Base-by-base conservation (phyloP, 2,329 filamentous ascomycete species). In the Cylindrodendrum hubeiense region DNA sequence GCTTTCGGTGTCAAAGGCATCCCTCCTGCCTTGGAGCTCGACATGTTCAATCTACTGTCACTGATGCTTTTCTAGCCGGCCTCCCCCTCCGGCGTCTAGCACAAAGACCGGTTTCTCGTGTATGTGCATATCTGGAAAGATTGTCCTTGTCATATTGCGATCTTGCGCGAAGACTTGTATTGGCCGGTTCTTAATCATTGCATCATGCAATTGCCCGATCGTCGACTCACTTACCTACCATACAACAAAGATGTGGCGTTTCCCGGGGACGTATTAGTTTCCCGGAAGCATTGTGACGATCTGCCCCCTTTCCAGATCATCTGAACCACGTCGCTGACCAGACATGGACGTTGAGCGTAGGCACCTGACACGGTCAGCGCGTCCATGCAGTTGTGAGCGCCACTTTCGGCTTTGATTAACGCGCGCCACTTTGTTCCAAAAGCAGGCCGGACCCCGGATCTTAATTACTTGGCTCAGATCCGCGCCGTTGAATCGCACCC, bases 361-460 rank as follows among this genome's bases (percentile, higher is more conserved):
- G 57, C 50, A 53, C 57, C 57, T 60, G 57, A 60, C 51, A 46
- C 50, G 50, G 39, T 52, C 57, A 44, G 49, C 49, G 21, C 49
- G 41, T 53, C 49, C 57, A 43, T 60, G 49, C 57, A 47, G 15
- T 28, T 28, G 41, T 39, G 41, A 47, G 34, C 41, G 39, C 57
- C 57, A 33, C 49, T 52, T 39, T 60, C 41, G 41, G 49, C 19
- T 46, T 53, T 60, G 50, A 54, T 60, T 46, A 54, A 53, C 57
- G 39, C 57, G 39, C 49, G 57, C 51, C 49, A 53, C 57, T 46
- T 28, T 28, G 50, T 47, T 46, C 37, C 57, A 43, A 43, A 52
- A 54, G 33, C 50, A 47, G 49, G 49, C 41, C 46, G 53, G 57
- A 54, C 39, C 49, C 57, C 41, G 57, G 49, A 54, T 60, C 39